Evolutionary conservation across 2,329 filamentous ascomycete species (phyloP), one percentile per base, ranked within the genome.

Genomic region (Alternaria novae-zelandiae): DNA sequence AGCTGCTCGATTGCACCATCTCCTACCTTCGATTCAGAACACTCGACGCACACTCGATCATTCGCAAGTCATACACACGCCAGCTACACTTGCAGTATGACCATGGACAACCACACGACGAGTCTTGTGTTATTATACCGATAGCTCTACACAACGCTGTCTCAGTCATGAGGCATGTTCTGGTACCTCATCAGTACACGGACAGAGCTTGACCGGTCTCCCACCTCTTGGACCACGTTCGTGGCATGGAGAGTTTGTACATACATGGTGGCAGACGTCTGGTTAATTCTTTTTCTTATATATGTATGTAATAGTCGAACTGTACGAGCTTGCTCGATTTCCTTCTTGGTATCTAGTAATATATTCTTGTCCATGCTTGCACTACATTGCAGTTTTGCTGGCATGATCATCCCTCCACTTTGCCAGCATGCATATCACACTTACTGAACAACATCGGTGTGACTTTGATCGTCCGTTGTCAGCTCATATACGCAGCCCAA

Each of bases 231-330:
- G n/a, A 30, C 15, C 46, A n/a, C 36, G 50, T 59, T 49, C 17
- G 8, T 17, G 51, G 10, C 61, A 44, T 25, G 20, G 25, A 36
- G 55, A 59, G 25, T 50, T 59, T 64, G 50, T 47, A 30, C 53
- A 23, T 36, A 44, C 4, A 56, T 21, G 45, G 21, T 50, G 46
- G 44, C 28, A 30, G 54, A 59, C 47, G 30, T 41, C 60, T 54
- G 51, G 62, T 64, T 59, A 62, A 28, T 65, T 69, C 36, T 54
- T 56, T 43, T 41, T 25, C 25, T 59, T 55, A 44, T 21, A 49
- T 55, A 11, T 59, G 12, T 23, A 59, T 12, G 23, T 44, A 13
- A 55, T 46, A 5, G 25, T 44, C 21, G 3, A 36, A 51, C 30
- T 28, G 4, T 12, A 36, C 23, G 12, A 15, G 8, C n/a, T 15